These are phyloP conservation scores for Castanospermum australe DNA, from an alignment of 306 rosid genomes.

Conservation along the genomic window DNA sequence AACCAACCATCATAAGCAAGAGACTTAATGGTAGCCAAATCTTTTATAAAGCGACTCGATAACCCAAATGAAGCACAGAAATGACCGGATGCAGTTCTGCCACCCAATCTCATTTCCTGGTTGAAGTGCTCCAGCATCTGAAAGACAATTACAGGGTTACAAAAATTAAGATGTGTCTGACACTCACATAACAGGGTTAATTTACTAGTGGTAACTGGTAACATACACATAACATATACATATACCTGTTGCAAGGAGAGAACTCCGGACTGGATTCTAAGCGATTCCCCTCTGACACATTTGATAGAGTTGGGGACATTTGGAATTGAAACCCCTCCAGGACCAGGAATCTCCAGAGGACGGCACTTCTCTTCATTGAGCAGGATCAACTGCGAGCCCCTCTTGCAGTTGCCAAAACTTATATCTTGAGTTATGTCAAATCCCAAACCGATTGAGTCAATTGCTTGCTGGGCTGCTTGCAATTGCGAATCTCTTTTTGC, in stretches of 20 bases:
- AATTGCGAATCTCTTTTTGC: constrained; percentile 49
- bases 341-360: constrained; percentile 65
- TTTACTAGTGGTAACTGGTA: background rate
- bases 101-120: constrained; percentile 64
- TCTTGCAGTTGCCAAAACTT: constrained; percentile 41
- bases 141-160: background rate
- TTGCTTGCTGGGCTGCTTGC: constrained; percentile 54
- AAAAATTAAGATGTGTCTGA: background rate
- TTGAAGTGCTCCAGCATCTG: constrained; percentile 95
- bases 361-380: constrained; percentile 33
- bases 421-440: constrained; percentile 41
- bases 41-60: constrained; percentile 62
- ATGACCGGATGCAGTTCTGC: constrained; percentile 74
- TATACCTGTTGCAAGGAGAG: constrained; percentile 75
- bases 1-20: constrained; percentile 88
- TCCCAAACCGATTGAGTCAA: constrained; percentile 69
- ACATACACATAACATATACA: background rate
- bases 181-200: background rate
- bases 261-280: constrained; percentile 63
- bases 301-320: constrained; percentile 58
- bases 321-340: constrained; percentile 66
- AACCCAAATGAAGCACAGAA: constrained; percentile 81
- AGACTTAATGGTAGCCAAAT: constrained; percentile 66
- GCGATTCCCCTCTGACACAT: constrained; percentile 77
- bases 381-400: constrained; percentile 57